Evolutionary conservation across 352 stramenopile genomes (phyloP), one percentile per base, ranked within the genome.

Genomic region (Elongisporangium anandrum): DNA sequence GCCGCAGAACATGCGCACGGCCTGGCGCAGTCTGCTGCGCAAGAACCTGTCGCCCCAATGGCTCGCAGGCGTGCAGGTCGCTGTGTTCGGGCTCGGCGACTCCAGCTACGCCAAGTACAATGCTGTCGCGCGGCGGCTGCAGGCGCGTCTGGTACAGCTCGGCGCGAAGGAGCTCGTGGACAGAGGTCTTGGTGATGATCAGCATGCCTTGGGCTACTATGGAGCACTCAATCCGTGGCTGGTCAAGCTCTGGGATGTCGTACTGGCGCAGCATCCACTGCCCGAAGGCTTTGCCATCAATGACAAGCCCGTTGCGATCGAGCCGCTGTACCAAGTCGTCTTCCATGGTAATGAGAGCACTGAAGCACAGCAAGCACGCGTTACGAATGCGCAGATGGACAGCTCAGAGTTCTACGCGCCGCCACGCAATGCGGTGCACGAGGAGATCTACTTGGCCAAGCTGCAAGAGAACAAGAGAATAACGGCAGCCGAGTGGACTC

Each of bases 81-180:
- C 91, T 4, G 85, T 98, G 50, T 97, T 98, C 65, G 93, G 94
- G 22, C 66, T 98, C 23, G 94, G 94, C 10, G 92, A 98, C 69
- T 97, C 87, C 48, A 92, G 77, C 38, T 98, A 98, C 69, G 82
- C 80, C 62, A 97, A 97, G 73, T 98, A 94, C 74, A 97, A 97
- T 56, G 87, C 88, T 0, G 86, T 95, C 19, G 94, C 87, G 13
- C 70, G 90, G 4, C 87, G 85, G 34, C 70, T 98, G 22, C 79
- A 96, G 54, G 80, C 77, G 22, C 81, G 92, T 6, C 66, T 98
- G 45, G 50, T 91, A 56, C 90, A 98, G 62, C 73, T 98, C 21
- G 90, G 90, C 9, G 88, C 85, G 0, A 73, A 49, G 6, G 81
- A 95, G 59, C 64, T 96, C 45, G 63, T 92, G 9, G 69, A 82